Base-by-base conservation (phyloP, 2,329 filamentous ascomycete genomes). In the Huntiella bhutanensis region DNA sequence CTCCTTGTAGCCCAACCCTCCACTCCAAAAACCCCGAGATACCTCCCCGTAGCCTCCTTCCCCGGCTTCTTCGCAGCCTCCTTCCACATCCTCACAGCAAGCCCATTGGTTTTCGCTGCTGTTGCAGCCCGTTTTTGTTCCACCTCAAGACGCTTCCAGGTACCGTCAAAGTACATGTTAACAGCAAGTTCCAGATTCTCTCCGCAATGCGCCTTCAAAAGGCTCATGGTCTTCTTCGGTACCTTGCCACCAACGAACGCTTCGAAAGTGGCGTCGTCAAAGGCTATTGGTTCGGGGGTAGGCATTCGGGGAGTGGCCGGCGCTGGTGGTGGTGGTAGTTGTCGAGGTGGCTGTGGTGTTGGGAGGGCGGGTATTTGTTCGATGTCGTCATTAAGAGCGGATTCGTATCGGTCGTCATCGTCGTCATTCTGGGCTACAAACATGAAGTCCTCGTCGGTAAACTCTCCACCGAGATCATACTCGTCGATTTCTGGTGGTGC, bases 1-100 rank as follows among this genome's bases (percentile, higher is more conserved):
- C 85, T 95, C 54, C 79, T 76, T 3, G 88, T 96, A 4, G 84
- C 79, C 91, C 91, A 98, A 4, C 80, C 91, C 46, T 81, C 84
- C 4, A 83, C 86, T 6, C 91, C 91, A 60, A 96, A 91, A 0
- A 86, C 84, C 13, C 91, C 91, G 51, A 96, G 73, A 55, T 96
- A 98, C 55, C 91, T 64, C 46, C 64, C 33, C 11, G 33, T 34
- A 11, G 16, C 4, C 22, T 62, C 4, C 22, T 32, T 41, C n/a
- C 12, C 40, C 4, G 11, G 13, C 12, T 32, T 41, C 51, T 53
- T 33, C 52, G 49, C 8, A 51, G 32, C 6, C 13, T 43, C 43
- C 34, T 39, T 44, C 34, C 38, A 46, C 13, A 46, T n/a, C 6
- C 12, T n/a, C 11, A 47, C 35, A 32, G 46, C 33, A 16, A 46